Percentiles rank a stretch among this genome's conserved stretches.
phyloP scores from a whole-genome alignment of 495 filamentous ascomycete species.

The Trichoderma reesei region DNA sequence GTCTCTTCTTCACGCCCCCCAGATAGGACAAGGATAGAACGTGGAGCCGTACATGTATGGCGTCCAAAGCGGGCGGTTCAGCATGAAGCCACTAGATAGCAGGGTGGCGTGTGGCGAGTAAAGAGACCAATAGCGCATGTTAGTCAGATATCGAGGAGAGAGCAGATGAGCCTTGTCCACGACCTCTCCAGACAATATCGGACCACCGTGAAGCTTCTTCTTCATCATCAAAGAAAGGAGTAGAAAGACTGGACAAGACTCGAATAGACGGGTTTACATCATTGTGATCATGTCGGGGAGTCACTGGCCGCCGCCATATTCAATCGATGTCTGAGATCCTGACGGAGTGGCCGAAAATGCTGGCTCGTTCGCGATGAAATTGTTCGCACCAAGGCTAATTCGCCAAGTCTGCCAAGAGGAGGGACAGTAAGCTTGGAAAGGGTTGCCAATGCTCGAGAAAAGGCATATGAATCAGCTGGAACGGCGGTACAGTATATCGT shows the following conservation, averaged over 20 bases:
- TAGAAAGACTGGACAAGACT: neutral
- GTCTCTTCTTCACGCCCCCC: neutral
- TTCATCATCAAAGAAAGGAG: neutral
- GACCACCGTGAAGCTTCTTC: neutral
- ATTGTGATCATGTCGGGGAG: neutral
- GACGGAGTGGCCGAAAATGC: neutral
- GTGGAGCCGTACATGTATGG: neutral
- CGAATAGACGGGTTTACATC: neutral
- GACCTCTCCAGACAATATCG: neutral
- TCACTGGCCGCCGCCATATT: neutral
- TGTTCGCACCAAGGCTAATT: neutral
- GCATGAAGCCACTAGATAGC: neutral
- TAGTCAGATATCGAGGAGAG: no score
- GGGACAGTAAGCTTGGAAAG: neutral
- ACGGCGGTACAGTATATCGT: neutral
- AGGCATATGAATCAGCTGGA: neutral
- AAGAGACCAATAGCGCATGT: neutral
- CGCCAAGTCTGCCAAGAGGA: neutral
- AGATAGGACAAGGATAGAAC: conserved; percentile 1
- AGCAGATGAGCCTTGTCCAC: neutral
- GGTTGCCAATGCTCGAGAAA: neutral
- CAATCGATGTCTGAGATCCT: neutral
- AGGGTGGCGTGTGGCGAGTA: neutral
- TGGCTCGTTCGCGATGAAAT: neutral
- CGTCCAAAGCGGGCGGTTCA: neutral